Evolutionary conservation across 2,329 filamentous ascomycete species (phyloP), one percentile per base, ranked within the genome.

Genomic region (Venturia carpophila): DNA sequence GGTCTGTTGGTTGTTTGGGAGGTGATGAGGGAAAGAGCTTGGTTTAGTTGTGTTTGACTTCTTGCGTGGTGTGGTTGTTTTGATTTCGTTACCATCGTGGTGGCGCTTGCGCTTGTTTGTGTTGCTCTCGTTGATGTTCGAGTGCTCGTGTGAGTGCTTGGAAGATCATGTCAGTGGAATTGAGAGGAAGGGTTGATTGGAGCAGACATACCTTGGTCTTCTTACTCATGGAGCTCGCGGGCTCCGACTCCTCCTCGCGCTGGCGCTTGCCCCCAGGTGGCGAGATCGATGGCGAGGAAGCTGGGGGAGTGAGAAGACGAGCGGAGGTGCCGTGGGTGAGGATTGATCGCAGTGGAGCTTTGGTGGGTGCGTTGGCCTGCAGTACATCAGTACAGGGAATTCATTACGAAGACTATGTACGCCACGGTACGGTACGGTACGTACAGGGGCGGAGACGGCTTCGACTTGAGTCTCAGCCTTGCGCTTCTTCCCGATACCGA

Each of bases 41-140:
- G 52, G 30, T 15, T 37, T 19, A n/a, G 15, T 9, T 10, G 37
- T 27, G 27, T 58, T 58, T 15, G 27, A 9, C 27, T 39, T 58
- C 52, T 58, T 58, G 52, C 19, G 52, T 58, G 52, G 52, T n/a
- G 52, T 34, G 17, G 52, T n/a, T 58, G 19, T 58, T 10, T 58
- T 27, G 17, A 37, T 2, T 9, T 19, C 27, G 17, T 1, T 24
- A 37, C 15, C 27, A 9, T 37, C 52, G 5, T 37, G 27, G 13
- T 4, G 4, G 37, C n/a, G 17, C 30, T 58, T 58, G 52, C 52
- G 52, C 52, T 58, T 37, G 30, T n/a, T 58, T 4, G 9, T 30
- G 13, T 37, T 37, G 27, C 52, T 58, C 27, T 34, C 30, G 11
- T 58, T 27, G 27, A 58, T 13, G 30, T 39, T 58, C 30, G 52